Conservation (phyloP, 2,329 filamentous ascomycete genomes). For the Aureobasidium sp. region DNA sequence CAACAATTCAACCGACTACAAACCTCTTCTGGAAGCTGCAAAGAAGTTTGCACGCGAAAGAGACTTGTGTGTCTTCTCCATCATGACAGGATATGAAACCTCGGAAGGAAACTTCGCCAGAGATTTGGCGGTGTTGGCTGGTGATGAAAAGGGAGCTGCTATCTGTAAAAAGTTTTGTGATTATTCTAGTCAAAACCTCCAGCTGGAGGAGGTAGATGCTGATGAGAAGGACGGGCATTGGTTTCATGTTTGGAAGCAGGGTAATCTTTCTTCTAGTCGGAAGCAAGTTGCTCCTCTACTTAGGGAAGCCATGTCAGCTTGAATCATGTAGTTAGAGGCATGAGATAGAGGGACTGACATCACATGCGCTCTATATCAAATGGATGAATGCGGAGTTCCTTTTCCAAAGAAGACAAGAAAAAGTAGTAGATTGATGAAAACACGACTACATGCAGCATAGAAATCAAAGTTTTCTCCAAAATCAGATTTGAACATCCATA, state of each 20-base stretch:
- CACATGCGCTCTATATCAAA: too few relatives aligned
- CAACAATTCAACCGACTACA: slow-evolving; percentile 26
- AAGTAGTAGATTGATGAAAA: too few relatives aligned
- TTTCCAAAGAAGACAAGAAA: too few relatives aligned
- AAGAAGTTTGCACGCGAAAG: slow-evolving; percentile 62
- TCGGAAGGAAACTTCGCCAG: slow-evolving; percentile 64
- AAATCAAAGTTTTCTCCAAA: too few relatives aligned
- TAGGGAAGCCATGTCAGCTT: slow-evolving; percentile 48
- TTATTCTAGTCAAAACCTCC: slow-evolving; percentile 53
- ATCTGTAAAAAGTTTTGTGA: slow-evolving; percentile 64
- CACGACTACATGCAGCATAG: too few relatives aligned
- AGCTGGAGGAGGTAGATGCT: slow-evolving; percentile 54
- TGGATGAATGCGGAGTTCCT: too few relatives aligned
- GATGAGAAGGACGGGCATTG: slow-evolving; percentile 44
- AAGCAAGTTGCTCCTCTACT: slow-evolving; percentile 70
- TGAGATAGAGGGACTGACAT: too few relatives aligned
- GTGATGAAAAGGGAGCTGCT: slow-evolving; percentile 53
- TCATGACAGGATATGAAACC: slow-evolving; percentile 74
- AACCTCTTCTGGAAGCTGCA: slow-evolving; percentile 56
- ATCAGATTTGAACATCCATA: too few relatives aligned
- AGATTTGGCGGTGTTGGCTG: slow-evolving; percentile 74
- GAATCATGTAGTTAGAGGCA: neutral
- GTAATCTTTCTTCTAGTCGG: slow-evolving; percentile 62
- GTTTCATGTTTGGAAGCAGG: slow-evolving; percentile 74
- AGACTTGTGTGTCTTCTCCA: slow-evolving; percentile 65